Conservation (phyloP, 257 asterid species). For the Verbena officinalis region DNA sequence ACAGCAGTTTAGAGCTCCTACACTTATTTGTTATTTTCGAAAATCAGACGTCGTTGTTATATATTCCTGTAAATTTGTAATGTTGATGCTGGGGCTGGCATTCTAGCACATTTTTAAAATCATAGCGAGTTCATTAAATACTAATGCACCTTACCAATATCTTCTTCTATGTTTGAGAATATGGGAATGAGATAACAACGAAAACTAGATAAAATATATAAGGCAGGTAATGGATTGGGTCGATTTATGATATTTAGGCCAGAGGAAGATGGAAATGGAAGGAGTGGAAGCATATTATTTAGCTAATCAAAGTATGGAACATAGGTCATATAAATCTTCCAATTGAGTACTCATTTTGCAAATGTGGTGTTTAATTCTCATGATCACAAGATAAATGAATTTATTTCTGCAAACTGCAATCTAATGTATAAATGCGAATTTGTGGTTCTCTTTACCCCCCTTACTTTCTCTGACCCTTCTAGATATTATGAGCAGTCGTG, state of each 20-base stretch:
- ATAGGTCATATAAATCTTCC: not conserved
- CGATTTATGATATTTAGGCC: not conserved
- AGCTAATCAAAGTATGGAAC: not conserved
- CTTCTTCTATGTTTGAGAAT: slow-evolving; percentile 20
- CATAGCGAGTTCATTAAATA: not conserved
- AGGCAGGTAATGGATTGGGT: slow-evolving; percentile 8
- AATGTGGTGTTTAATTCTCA: not conserved
- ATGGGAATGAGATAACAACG: not conserved
- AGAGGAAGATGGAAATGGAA: slow-evolving; percentile 19
- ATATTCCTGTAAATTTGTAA: slow-evolving; percentile 4
- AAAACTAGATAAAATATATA: not conserved
- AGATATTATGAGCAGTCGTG: not conserved
- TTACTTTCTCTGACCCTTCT: not conserved
- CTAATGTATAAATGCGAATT: not conserved
- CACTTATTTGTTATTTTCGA: not conserved
- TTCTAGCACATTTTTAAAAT: slow-evolving; percentile 24
- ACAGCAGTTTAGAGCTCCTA: slow-evolving; percentile 17
- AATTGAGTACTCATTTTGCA: slow-evolving; percentile 5
- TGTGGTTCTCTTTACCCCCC: not conserved
- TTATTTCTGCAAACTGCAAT: not conserved
- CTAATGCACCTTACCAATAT: slow-evolving; percentile 16
- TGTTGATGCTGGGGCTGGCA: slow-evolving; percentile 15
- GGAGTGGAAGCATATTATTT: slow-evolving; percentile 13
- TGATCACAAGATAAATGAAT: not conserved
- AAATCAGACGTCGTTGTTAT: not conserved